Percentiles rank a stretch among this genome's conserved stretches.
Evolutionary conservation across 1,139 yeast genomes (phyloP).

Genomic region (Kurtzmaniella quercitrusa): DNA sequence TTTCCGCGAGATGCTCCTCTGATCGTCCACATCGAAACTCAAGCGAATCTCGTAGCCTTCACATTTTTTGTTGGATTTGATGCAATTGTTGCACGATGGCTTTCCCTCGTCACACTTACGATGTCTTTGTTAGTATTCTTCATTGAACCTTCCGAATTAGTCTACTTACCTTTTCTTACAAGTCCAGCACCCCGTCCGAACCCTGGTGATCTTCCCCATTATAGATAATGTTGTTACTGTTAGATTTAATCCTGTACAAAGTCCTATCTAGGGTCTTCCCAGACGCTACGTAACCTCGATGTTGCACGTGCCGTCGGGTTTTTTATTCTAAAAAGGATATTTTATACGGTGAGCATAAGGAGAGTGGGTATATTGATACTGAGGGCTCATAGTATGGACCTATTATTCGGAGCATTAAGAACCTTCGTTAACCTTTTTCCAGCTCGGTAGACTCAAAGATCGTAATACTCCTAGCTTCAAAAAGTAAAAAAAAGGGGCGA

Average conservation of each 20-base stretch:
- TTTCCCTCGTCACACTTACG: conserved; percentile 56
- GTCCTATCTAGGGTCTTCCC: too few species aligned
- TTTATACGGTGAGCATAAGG: not conserved
- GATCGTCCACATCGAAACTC: conserved; percentile 45
- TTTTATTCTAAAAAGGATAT: not conserved
- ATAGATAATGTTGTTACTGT: not conserved
- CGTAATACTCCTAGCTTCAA: not conserved
- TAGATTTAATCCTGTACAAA: not conserved
- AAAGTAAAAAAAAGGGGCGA: conserved; percentile 12
- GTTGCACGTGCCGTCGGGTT: not conserved
- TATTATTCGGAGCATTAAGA: too few species aligned
- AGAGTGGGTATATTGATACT: too few species aligned
- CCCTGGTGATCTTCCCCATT: conserved; percentile 41
- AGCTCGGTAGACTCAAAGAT: not conserved
- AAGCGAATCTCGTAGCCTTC: conserved; percentile 47
- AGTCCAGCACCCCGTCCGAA: conserved; percentile 50
- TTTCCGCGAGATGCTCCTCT: conserved; percentile 11
- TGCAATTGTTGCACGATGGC: conserved; percentile 52
- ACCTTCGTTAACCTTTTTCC: too few species aligned
- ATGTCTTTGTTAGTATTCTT: conserved; percentile 22
- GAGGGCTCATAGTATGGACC: too few species aligned
- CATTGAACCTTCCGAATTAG: not conserved
- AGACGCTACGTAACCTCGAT: too few species aligned
- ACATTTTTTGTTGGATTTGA: conserved; percentile 38
- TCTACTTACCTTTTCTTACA: conserved; percentile 35